Base-by-base conservation (phyloP, 495 filamentous ascomycete species). In the Aspergillus funiculosus region DNA sequence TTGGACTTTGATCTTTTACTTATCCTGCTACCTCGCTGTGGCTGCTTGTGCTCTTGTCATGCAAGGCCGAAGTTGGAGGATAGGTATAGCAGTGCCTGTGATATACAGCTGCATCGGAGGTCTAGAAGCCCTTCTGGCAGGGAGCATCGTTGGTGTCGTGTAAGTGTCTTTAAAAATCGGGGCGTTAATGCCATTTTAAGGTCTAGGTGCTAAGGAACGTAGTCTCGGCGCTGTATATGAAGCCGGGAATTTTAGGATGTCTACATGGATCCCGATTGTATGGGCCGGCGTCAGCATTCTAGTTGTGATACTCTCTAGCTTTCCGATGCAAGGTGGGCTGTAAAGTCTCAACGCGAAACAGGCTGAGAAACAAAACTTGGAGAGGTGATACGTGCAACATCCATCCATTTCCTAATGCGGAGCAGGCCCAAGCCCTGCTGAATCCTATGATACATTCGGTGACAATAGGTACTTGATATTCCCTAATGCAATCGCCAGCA, bases 211-310 rank as follows among this genome's bases (percentile, higher is more conserved):
- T 45, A 53, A 54, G 27, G 6, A 8, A 6, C 39, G 34, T 53
- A 96, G 91, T 39, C 77, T 98, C 8, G 89, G 88, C 18, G 86
- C 85, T 5, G 80, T 92, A 32, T 98, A 97, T 57, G 79, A 85
- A 51, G 79, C 87, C 11, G 92, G 89, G 22, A 86, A 82, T 63
- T 95, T 94, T 58, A 68, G 79, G 50, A 95, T 97, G 91, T 94
- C 89, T 40, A 96, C 92, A 2, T 98, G 94, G 92, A 84, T 95
- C 29, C 92, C 92, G 10, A 87, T 95, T 57, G 75, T 94, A 39
- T 98, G 92, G 92, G 85, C 82, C n/a, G 73, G 86, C 52, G 83
- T 95, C 60, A 95, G 90, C 57, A 80, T 94, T 2, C 62, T 96
- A 42, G 78, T 95, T n/a, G 62, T 98, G 30, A 85, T 96, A 40